These are phyloP conservation scores for Aspergillus wentii DNA, from an alignment of 495 filamentous ascomycete genomes.

Conservation along the genomic window DNA sequence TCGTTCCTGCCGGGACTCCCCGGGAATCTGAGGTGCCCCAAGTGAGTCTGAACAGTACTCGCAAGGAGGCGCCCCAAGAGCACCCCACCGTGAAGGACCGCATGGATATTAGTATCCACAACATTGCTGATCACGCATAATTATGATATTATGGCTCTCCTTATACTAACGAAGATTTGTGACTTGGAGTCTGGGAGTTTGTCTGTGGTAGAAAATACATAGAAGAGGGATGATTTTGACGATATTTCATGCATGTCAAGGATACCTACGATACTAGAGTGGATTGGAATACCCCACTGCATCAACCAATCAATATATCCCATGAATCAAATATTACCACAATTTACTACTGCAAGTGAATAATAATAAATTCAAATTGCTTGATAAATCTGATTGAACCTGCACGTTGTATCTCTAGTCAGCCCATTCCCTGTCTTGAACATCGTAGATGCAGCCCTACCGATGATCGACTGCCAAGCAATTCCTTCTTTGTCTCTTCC, in stretches of 20 bases:
- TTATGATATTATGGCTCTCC: slow-evolving; percentile 10
- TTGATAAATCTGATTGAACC: too few relatives aligned
- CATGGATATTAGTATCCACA: slow-evolving; percentile 60
- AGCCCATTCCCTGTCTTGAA: too few relatives aligned
- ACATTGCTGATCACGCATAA: slow-evolving; percentile 48
- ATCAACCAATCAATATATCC: neutral
- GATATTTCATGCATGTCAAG: slow-evolving; percentile 10
- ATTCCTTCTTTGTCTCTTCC: too few relatives aligned
- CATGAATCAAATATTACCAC: neutral
- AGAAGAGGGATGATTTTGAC: slow-evolving; percentile 12
- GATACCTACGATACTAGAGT: too few relatives aligned
- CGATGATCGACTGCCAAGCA: too few relatives aligned
- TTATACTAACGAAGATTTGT: slow-evolving; percentile 3
- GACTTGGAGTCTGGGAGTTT: slow-evolving; percentile 21
- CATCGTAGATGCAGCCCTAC: too few relatives aligned
- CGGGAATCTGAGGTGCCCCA: slow-evolving; percentile 32
- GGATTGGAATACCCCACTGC: slow-evolving; percentile 9
- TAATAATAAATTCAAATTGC: too few relatives aligned
- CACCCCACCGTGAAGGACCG: slow-evolving; percentile 41
- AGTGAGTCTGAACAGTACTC: slow-evolving; percentile 24
- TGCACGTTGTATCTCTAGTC: too few relatives aligned
- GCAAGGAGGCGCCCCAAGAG: slow-evolving; percentile 14
- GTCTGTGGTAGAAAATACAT: slow-evolving; percentile 14
- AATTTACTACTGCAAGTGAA: too few relatives aligned
- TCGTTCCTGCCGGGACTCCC: slow-evolving; percentile 43